Evolutionary conservation across 208 protist genomes (phyloP).

Genomic region (Acanthamoeba sp.): DNA sequence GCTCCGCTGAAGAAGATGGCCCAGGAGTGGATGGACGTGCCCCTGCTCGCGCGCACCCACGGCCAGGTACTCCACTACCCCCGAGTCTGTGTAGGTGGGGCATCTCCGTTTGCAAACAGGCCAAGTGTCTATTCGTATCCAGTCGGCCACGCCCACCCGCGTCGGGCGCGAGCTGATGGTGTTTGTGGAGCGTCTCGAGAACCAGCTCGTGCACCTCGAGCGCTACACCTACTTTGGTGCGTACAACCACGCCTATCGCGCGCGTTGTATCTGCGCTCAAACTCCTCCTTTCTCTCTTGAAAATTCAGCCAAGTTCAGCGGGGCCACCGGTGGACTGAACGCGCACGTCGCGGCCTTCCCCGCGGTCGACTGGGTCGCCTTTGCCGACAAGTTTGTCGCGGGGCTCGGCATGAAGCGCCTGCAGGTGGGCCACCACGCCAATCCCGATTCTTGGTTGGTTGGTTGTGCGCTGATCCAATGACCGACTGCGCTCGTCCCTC

Average conservation of each 20-base stretch:
- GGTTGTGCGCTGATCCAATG: background rate
- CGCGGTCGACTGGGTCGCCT: conserved; percentile 91
- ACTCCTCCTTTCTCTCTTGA: background rate
- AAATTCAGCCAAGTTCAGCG: conserved; percentile 94
- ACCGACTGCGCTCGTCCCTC: background rate
- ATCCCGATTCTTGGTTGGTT: too few species aligned
- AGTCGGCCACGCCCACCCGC: conserved; percentile 95
- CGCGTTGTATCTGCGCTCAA: too few species aligned
- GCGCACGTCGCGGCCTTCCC: conserved; percentile 94
- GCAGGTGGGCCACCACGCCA: background rate
- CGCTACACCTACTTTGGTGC: conserved; percentile 34
- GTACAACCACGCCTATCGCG: background rate
- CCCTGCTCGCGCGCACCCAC: conserved; percentile 96
- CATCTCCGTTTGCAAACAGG: background rate
- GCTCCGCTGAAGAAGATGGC: conserved; percentile 86
- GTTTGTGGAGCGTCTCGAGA: conserved; percentile 93
- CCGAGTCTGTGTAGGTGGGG: background rate
- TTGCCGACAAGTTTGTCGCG: conserved; percentile 92
- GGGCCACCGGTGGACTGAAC: conserved; percentile 96
- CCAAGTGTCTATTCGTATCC: too few species aligned
- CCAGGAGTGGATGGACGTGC: conserved; percentile 89
- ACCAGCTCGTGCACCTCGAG: conserved; percentile 84
- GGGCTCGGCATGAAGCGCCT: conserved; percentile 65
- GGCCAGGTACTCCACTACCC: conserved; percentile 83
- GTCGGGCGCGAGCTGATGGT: conserved; percentile 92